phyloP scores from a whole-genome alignment of 495 filamentous ascomycete genomes.

The Aspergillus funiculosus region DNA sequence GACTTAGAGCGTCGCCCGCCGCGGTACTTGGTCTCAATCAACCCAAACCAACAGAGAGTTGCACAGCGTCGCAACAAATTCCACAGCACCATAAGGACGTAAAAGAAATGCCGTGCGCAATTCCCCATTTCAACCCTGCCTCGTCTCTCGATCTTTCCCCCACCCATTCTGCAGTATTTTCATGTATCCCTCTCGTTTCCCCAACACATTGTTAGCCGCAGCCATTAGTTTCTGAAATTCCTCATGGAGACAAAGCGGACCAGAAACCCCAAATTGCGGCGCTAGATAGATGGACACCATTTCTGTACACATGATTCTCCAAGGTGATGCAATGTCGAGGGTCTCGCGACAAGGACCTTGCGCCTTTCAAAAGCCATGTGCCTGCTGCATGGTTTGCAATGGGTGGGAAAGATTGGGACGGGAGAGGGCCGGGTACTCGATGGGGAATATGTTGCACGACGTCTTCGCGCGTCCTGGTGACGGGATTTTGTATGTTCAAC shows the following conservation, averaged over 20 bases:
- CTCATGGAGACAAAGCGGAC: conserved; percentile 43
- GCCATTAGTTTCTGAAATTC: conserved; percentile 45
- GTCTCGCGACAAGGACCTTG: conserved; percentile 22
- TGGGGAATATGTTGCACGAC: background rate
- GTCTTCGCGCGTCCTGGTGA: background rate
- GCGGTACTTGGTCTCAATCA: conserved; percentile 27
- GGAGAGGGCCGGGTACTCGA: conserved; percentile 7
- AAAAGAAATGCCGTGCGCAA: conserved; percentile 5
- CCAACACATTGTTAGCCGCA: conserved; percentile 32
- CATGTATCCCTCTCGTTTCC: conserved; percentile 1
- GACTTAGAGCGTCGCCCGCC: conserved; percentile 26
- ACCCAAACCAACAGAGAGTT: conserved; percentile 10
- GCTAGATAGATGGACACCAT: background rate
- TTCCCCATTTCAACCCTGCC: conserved; percentile 1
- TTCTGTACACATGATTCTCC: conserved; percentile 28
- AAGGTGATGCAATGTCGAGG: conserved; percentile 16
- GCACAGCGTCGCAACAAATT: conserved; percentile 15
- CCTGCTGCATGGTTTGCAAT: conserved; percentile 23
- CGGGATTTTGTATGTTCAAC: conserved; percentile 14
- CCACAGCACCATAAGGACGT: conserved; percentile 14
- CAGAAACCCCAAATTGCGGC: conserved; percentile 44
- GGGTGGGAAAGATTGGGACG: conserved; percentile 1
- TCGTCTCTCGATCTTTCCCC: background rate
- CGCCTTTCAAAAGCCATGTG: conserved; percentile 24
- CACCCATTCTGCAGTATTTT: conserved; percentile 6